Conservation (phyloP, 345 rosid species). For the Passiflora organensis region DNA sequence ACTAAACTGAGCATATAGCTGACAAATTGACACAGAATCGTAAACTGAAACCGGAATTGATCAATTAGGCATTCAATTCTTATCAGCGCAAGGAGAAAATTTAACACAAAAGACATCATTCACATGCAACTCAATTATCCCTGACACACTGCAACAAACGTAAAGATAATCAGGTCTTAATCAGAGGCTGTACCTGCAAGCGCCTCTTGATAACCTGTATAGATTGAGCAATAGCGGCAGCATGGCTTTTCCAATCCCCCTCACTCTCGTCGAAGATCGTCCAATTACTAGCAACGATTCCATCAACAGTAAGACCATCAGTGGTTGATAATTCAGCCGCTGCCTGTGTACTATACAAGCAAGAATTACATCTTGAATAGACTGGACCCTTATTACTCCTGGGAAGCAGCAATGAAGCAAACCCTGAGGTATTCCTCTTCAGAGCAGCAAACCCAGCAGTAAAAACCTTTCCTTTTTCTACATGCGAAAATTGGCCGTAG, state of each 20-base stretch:
- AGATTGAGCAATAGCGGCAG: slow-evolving; percentile 87
- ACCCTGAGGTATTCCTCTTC: slow-evolving; percentile 13
- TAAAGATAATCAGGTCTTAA: background rate
- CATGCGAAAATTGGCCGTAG: slow-evolving; percentile 5
- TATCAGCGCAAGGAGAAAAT: too few relatives aligned
- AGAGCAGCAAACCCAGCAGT: slow-evolving; percentile 12
- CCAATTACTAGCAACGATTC: slow-evolving; percentile 71
- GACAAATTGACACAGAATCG: background rate
- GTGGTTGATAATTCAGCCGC: slow-evolving; percentile 48
- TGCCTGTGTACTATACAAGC: slow-evolving; percentile 43
- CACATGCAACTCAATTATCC: background rate
- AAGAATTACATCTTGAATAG: slow-evolving; percentile 12
- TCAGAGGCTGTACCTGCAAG: slow-evolving; percentile 49
- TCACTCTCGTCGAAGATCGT: slow-evolving; percentile 68
- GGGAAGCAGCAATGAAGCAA: slow-evolving; percentile 4
- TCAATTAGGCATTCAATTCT: background rate
- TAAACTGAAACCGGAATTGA: background rate
- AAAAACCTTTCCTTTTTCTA: slow-evolving; percentile 17
- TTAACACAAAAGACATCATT: too few relatives aligned
- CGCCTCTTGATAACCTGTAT: slow-evolving; percentile 84
- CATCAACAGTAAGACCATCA: slow-evolving; percentile 82
- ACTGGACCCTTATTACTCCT: slow-evolving; percentile 7
- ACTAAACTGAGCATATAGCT: background rate
- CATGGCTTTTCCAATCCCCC: slow-evolving; percentile 90
- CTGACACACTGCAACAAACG: background rate